A percentile compares a stretch with the other conserved stretches of the same genome.
Evolutionary conservation across 306 rosid species (phyloP).

Genomic region (Rosa rugosa): DNA sequence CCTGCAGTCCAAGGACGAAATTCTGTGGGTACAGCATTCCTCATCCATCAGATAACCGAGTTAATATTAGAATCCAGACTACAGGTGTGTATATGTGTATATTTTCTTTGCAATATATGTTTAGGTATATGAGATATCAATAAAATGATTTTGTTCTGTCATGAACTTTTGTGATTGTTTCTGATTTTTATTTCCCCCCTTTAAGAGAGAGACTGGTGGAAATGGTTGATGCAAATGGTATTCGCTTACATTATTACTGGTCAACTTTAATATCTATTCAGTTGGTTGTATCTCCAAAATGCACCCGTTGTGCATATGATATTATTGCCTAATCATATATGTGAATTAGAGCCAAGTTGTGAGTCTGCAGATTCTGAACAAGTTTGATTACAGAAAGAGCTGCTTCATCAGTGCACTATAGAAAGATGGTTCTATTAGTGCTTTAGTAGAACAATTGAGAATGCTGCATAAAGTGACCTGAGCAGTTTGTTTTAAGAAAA

Average conservation of each 20-base stretch:
- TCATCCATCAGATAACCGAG: conserved; percentile 83
- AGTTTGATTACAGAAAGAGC: neutral
- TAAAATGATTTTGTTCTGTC: neutral
- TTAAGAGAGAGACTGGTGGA: neutral
- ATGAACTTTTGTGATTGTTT: neutral
- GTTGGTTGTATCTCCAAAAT: neutral
- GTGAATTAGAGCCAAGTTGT: neutral
- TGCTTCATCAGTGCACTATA: neutral
- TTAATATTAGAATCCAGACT: conserved; percentile 77
- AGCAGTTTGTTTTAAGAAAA: neutral
- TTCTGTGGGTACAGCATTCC: conserved; percentile 87
- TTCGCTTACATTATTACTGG: neutral
- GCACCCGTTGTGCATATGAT: neutral
- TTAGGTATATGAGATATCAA: neutral
- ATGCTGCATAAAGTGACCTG: neutral
- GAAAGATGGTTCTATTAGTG: neutral
- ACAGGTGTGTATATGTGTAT: conserved; percentile 45
- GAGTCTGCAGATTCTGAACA: neutral
- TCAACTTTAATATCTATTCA: neutral
- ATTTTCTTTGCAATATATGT: neutral
- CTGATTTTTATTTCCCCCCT: neutral
- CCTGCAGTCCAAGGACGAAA: conserved; percentile 66
- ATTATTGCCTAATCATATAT: neutral
- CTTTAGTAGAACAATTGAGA: neutral
- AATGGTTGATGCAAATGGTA: neutral